Percentiles rank a stretch among this genome's conserved stretches.
These are phyloP conservation scores for Postia placenta DNA, from an alignment of 768 basidiomycete species.

Conservation along the genomic window DNA sequence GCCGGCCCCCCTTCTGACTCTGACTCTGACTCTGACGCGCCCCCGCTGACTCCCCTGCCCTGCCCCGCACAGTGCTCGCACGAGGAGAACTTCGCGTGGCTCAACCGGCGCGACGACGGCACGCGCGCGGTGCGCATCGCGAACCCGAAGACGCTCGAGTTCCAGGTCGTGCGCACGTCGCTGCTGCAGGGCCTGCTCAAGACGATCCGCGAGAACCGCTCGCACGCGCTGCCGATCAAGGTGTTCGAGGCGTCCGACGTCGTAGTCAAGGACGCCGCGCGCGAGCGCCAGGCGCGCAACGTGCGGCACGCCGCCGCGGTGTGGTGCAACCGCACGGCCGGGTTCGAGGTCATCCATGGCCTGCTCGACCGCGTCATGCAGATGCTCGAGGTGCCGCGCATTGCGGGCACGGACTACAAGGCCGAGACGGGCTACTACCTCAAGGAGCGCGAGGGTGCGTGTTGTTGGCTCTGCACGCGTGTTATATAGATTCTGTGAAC, in stretches of 20 bases:
- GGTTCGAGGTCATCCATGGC: conserved; percentile 95
- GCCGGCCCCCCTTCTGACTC: background rate
- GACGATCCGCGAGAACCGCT: conserved; percentile 93
- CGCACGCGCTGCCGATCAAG: conserved; percentile 85
- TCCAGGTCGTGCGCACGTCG: conserved; percentile 96
- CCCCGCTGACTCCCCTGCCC: background rate
- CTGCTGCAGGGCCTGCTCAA: conserved; percentile 95
- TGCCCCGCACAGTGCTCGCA: conserved; percentile 74
- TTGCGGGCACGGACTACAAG: conserved; percentile 48
- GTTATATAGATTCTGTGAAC: background rate
- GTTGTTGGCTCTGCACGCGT: too few relatives aligned
- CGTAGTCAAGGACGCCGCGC: conserved; percentile 74
- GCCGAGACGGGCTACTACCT: conserved; percentile 86
- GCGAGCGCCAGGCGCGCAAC: conserved; percentile 85
- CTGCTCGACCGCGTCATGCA: conserved; percentile 93
- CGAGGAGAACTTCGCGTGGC: conserved; percentile 94
- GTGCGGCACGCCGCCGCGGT: conserved; percentile 83
- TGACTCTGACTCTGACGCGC: too few relatives aligned
- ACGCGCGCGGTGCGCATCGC: conserved; percentile 83
- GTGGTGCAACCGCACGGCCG: conserved; percentile 95
- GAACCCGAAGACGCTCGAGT: conserved; percentile 96
- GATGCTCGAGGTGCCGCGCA: conserved; percentile 87
- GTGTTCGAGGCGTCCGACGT: conserved; percentile 95
- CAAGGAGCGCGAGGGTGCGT: conserved; percentile 74
- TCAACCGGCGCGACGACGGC: conserved; percentile 83